phyloP scores from a whole-genome alignment of 2,329 filamentous ascomycete species.

The Pseudofabraea citricarpa region DNA sequence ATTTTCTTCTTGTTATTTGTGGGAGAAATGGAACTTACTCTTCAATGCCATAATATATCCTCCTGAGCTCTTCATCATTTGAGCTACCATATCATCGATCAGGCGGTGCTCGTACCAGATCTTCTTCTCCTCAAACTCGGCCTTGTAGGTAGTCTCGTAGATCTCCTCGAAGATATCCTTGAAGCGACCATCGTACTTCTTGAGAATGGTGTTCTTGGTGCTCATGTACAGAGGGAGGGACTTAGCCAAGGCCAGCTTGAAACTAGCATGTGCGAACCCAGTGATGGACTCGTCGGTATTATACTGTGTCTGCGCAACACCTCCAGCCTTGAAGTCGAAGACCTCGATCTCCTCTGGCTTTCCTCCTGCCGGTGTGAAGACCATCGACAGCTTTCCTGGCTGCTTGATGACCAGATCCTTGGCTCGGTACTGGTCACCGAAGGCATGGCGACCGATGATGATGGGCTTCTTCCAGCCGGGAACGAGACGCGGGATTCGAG shows the following conservation, averaged over 20 bases:
- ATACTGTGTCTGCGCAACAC: slow-evolving; percentile 93
- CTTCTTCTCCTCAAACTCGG: slow-evolving; percentile 80
- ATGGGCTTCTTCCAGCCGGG: slow-evolving; percentile 99
- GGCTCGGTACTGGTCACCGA: slow-evolving; percentile 97
- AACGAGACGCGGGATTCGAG: slow-evolving; percentile 85
- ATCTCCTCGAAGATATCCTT: slow-evolving; percentile 99
- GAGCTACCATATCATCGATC: slow-evolving; percentile 99
- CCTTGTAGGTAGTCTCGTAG: slow-evolving; percentile 83
- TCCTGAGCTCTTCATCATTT: slow-evolving; percentile 99
- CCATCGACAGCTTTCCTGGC: slow-evolving; percentile 86
- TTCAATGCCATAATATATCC: slow-evolving; percentile 98
- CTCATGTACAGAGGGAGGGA: slow-evolving; percentile 96
- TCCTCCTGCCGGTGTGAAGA: slow-evolving; percentile 83
- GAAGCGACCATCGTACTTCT: slow-evolving; percentile 97
- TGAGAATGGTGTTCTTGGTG: slow-evolving; percentile 99
- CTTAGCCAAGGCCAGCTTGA: slow-evolving; percentile 91
- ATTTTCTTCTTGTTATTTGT: not conserved
- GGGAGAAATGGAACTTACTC: slow-evolving; percentile 55
- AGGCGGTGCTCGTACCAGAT: slow-evolving; percentile 99
- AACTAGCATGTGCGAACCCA: slow-evolving; percentile 92
- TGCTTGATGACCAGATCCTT: slow-evolving; percentile 83
- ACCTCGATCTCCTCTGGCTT: slow-evolving; percentile 84
- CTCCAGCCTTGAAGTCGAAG: slow-evolving; percentile 79
- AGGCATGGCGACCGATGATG: slow-evolving; percentile 97
- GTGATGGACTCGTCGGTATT: slow-evolving; percentile 95